Conservation (phyloP, 257 asterid species). For the Lantana camara region DNA sequence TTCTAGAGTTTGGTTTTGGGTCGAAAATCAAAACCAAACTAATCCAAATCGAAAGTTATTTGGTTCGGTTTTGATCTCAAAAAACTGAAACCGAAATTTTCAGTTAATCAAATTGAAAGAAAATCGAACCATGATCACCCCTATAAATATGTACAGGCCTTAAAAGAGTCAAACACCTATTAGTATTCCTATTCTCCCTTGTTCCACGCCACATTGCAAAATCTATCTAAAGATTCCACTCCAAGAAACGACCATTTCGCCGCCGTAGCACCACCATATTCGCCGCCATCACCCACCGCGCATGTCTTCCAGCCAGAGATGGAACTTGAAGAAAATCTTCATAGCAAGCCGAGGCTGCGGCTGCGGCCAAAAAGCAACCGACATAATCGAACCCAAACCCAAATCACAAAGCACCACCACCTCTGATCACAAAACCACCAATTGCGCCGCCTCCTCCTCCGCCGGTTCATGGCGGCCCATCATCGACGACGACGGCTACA, state of each 20-base stretch:
- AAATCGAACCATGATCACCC: too few species aligned
- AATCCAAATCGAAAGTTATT: too few species aligned
- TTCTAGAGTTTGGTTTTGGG: too few species aligned
- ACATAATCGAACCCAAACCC: constrained; percentile 44
- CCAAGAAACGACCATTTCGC: not conserved
- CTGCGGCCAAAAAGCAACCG: constrained; percentile 50
- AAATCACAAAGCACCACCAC: constrained; percentile 25
- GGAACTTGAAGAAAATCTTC: constrained; percentile 45
- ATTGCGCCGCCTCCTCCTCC: constrained; percentile 33
- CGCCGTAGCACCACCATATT: constrained; percentile 20
- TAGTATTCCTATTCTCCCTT: not conserved
- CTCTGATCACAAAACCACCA: constrained; percentile 19
- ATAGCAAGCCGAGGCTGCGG: constrained; percentile 42
- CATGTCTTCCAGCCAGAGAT: constrained; percentile 43
- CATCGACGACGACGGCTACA: constrained; percentile 28
- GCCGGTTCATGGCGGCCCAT: constrained; percentile 27
- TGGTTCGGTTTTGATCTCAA: too few species aligned
- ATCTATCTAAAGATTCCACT: not conserved
- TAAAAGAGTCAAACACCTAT: constrained; percentile 18
- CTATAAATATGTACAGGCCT: too few species aligned
- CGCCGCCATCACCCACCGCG: not conserved
- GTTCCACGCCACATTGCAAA: constrained; percentile 7
- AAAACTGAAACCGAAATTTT: too few species aligned
- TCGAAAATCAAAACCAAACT: too few species aligned
- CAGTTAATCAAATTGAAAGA: too few species aligned